Evolutionary conservation across 176 grass and related monocot genomes (phyloP), one percentile per base, ranked within the genome.

Genomic region (Panicum miliaceum): DNA sequence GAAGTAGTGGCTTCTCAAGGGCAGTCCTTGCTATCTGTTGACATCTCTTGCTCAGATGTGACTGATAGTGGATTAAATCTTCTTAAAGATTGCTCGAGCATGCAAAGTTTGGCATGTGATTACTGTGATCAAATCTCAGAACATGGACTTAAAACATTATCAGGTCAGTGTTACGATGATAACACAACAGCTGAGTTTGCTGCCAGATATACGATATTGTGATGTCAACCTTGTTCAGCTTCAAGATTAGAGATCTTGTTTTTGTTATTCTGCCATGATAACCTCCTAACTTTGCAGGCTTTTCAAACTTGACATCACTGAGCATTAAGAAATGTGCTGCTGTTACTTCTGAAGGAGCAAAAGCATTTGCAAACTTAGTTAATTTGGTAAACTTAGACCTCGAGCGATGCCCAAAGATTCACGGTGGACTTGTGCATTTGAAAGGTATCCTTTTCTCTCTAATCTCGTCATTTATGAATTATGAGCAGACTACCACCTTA

Each of bases 311-410:
- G 84, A 96, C 88, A 36, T 94, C 93, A 0, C 74, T 99, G 29
- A 92, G 93, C 81, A 92, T 99, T 60, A 99, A 96, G 82, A 99
- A 95, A 73, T 94, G 88, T 82, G 51, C 75, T 63, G 86, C 86
- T 89, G 84, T 99, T 78, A 99, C 88, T 53, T 81, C 86, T 45
- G 91, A 96, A 85, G 96, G 93, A 91, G 89, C 88, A 87, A 95
- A 86, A 87, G 84, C 84, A 63, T 90, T 99, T 76, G 65, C 88
- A 64, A 91, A 94, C 51, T 89, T 99, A 66, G 20, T 94, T 69
- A 99, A 99, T 80, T 92, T 99, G 88, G 86, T 89, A 32, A 94
- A 90, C 81, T 90, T 99, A 68, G 93, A 99, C 62, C 92, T 99
- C 27, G 97, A 99, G 78, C 85, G 88, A 73, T 96, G 93, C 68